Evolutionary conservation across 805 yeast genomes (phyloP).

Genomic region (Hanseniaspora jakobsenii): DNA sequence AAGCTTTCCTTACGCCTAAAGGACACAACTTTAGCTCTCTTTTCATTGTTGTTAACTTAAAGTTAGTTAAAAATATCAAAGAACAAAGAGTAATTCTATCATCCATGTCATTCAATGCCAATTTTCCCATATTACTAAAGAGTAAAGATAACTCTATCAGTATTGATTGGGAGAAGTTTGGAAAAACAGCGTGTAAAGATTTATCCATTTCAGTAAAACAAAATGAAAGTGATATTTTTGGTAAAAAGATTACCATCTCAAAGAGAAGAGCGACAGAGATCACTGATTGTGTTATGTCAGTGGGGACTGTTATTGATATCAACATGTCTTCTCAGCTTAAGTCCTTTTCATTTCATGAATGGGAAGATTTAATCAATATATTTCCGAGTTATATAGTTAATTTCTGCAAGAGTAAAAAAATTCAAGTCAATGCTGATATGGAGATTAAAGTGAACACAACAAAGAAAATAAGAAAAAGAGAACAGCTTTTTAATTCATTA

Average conservation of each 20-base stretch:
- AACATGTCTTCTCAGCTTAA: neutral
- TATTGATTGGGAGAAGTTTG: neutral
- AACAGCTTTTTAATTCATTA: neutral
- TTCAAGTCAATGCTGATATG: neutral
- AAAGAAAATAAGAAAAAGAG: neutral
- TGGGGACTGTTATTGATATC: neutral
- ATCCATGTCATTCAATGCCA: neutral
- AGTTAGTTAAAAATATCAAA: too few species aligned
- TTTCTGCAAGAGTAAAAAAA: neutral
- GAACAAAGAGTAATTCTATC: conserved; percentile 15
- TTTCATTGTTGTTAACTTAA: too few species aligned
- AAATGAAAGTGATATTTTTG: neutral
- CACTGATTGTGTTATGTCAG: neutral
- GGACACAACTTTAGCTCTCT: too few species aligned
- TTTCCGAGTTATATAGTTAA: neutral
- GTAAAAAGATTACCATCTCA: neutral
- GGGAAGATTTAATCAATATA: neutral
- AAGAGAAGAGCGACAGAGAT: neutral
- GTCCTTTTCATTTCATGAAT: neutral
- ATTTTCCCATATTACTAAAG: neutral
- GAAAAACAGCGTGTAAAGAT: neutral
- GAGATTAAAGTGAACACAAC: neutral
- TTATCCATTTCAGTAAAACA: too few species aligned
- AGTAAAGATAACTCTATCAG: neutral
- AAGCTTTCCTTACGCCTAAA: too few species aligned